phyloP scores from a whole-genome alignment of 805 yeast species.

The Lachancea dasiensis region DNA sequence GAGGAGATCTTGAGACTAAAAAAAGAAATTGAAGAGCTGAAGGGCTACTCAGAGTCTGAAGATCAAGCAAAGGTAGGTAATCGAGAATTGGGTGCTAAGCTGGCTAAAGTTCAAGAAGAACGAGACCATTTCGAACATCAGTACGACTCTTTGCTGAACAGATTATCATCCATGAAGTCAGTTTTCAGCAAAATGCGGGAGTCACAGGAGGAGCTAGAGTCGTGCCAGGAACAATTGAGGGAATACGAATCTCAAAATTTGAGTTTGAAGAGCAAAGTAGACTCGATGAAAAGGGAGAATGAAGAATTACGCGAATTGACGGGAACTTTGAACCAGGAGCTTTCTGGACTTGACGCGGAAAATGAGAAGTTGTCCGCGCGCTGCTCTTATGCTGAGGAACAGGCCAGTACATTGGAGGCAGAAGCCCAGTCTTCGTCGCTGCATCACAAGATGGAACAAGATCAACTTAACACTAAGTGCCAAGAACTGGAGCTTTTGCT shows the following conservation, averaged over 20 bases:
- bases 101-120: slow-evolving; percentile 40
- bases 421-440: slow-evolving; percentile 26
- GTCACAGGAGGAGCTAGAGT: slow-evolving; percentile 56
- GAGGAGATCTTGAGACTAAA: slow-evolving; percentile 5
- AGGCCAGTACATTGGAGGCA: slow-evolving; percentile 36
- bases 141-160: slow-evolving; percentile 55
- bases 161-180: slow-evolving; percentile 67
- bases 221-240: slow-evolving; percentile 44
- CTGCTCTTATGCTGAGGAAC: slow-evolving; percentile 43
- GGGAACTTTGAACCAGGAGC: slow-evolving; percentile 36
- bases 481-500: slow-evolving; percentile 37
- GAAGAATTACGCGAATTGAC: slow-evolving; percentile 32
- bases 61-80: slow-evolving; percentile 9
- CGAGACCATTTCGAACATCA: slow-evolving; percentile 52
- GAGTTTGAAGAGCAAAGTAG: slow-evolving; percentile 33
- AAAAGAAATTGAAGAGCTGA: slow-evolving; percentile 6
- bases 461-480: slow-evolving; percentile 20
- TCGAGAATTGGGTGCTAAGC: slow-evolving; percentile 24
- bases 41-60: slow-evolving; percentile 5
- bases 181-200: slow-evolving; percentile 70
- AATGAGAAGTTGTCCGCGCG: slow-evolving; percentile 45
- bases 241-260: slow-evolving; percentile 41
- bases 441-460: slow-evolving; percentile 35
- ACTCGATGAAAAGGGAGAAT: slow-evolving; percentile 30
- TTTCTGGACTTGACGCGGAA: slow-evolving; percentile 46